These are phyloP conservation scores for Coemansia sp. DNA, from an alignment of 192 early-diverging fungal genomes.

Conservation along the genomic window DNA sequence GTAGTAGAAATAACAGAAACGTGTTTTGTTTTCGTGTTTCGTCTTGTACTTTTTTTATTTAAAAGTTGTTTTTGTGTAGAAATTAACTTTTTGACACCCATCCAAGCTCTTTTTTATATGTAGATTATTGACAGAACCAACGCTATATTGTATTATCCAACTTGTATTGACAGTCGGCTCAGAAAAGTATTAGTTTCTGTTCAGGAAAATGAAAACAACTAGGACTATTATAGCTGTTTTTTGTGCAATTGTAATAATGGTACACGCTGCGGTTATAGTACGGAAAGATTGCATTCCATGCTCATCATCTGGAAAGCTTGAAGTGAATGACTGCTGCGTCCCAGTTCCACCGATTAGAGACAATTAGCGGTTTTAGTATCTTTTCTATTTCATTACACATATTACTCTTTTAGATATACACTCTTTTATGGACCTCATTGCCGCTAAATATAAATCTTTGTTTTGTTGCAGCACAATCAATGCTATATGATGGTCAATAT, in stretches of 20 bases:
- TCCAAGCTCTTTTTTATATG: too few species aligned
- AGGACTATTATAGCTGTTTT: neutral
- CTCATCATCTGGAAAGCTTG: constrained; percentile 32
- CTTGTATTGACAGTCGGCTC: too few species aligned
- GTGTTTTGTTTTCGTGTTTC: too few species aligned
- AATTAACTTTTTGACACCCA: too few species aligned
- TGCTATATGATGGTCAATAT: too few species aligned
- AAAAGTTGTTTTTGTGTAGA: too few species aligned
- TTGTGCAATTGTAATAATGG: neutral
- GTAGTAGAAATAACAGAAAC: too few species aligned
- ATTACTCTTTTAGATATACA: neutral
- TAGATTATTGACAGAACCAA: too few species aligned
- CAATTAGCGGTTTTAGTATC: neutral
- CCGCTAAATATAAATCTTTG: too few species aligned
- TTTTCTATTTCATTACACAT: neutral
- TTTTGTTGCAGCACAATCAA: too few species aligned
- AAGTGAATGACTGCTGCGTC: constrained; percentile 50
- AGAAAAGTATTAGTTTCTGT: neutral
- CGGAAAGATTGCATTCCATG: constrained; percentile 42
- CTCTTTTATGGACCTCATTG: neutral
- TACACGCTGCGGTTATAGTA: constrained; percentile 12
- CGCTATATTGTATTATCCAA: too few species aligned
- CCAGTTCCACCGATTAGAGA: constrained; percentile 29
- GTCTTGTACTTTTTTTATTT: too few species aligned
- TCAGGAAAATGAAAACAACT: neutral